Conservation (phyloP, 2,329 filamentous ascomycete genomes). For the Alternaria rosae region DNA sequence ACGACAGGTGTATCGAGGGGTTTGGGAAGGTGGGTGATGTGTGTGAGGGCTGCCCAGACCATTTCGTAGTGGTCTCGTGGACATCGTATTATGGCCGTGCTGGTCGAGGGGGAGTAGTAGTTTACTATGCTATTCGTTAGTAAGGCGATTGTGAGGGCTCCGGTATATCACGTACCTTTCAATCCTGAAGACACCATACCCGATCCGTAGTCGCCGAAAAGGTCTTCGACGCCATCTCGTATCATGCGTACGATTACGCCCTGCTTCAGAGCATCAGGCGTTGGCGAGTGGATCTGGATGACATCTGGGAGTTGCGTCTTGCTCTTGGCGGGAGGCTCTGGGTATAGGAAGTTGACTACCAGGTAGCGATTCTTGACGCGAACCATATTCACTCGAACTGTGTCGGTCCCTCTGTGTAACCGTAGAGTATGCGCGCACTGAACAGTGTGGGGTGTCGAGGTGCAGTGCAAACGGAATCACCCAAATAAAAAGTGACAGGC, state of each 20-base stretch:
- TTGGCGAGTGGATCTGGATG: slow-evolving; percentile 80
- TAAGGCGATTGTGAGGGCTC: background rate
- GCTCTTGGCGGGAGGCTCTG: slow-evolving; percentile 58
- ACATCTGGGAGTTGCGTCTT: slow-evolving; percentile 61
- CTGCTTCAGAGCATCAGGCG: slow-evolving; percentile 72
- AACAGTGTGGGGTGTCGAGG: background rate
- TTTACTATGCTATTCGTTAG: slow-evolving; percentile 68
- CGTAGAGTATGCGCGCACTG: background rate
- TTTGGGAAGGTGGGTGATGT: slow-evolving; percentile 74
- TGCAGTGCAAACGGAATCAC: background rate
- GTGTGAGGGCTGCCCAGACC: slow-evolving; percentile 88
- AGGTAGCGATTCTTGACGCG: slow-evolving; percentile 96
- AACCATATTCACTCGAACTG: slow-evolving; percentile 69
- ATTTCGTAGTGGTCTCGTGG: slow-evolving; percentile 83
- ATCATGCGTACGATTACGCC: slow-evolving; percentile 73
- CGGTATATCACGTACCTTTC: too few species aligned
- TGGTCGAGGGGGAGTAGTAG: slow-evolving; percentile 91
- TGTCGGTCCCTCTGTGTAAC: background rate
- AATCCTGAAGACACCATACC: slow-evolving; percentile 75
- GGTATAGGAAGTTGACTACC: slow-evolving; percentile 92
- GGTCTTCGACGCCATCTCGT: slow-evolving; percentile 43
- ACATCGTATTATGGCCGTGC: slow-evolving; percentile 88
- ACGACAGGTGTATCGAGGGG: slow-evolving; percentile 71
- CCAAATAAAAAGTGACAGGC: background rate
- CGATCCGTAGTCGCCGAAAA: slow-evolving; percentile 80